Percentiles rank a stretch among this genome's conserved stretches.
phyloP scores from a whole-genome alignment of 2,329 filamentous ascomycete genomes.

The Xylariaceae sp. region DNA sequence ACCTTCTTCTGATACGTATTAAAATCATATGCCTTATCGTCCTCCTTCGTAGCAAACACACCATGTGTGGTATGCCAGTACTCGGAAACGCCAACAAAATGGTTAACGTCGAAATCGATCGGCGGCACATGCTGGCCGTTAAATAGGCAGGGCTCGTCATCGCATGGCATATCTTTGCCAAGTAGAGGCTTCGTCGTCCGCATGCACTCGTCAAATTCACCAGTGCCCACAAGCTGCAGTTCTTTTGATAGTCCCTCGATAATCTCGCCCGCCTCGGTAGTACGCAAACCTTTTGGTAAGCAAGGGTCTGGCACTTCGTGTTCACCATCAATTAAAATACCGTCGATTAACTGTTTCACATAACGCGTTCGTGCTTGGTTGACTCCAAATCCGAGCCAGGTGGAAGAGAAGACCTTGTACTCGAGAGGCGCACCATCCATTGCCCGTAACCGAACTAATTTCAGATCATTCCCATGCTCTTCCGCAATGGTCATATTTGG shows the following conservation, averaged over 20 bases:
- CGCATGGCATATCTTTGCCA: constrained; percentile 85
- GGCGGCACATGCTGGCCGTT: constrained; percentile 92
- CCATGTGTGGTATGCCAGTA: constrained; percentile 99
- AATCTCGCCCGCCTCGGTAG: constrained; percentile 71
- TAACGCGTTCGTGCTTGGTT: constrained; percentile 89
- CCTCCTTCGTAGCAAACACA: constrained; percentile 80
- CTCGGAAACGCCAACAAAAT: constrained; percentile 96
- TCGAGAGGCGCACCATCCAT: constrained; percentile 79
- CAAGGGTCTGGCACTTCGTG: constrained; percentile 88
- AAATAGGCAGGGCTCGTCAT: constrained; percentile 83
- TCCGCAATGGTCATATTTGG: constrained; percentile 89
- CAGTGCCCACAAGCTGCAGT: constrained; percentile 76
- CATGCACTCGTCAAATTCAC: constrained; percentile 85
- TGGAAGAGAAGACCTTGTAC: constrained; percentile 91
- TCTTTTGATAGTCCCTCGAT: constrained; percentile 49
- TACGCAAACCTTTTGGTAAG: constrained; percentile 77
- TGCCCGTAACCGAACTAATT: constrained; percentile 81
- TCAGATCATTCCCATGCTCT: constrained; percentile 89
- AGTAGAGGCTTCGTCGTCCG: constrained; percentile 82
- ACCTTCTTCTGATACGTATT: constrained; percentile 87
- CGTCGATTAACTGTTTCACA: constrained; percentile 74
- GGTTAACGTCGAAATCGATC: constrained; percentile 96
- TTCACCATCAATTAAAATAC: constrained; percentile 62
- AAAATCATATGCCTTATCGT: constrained; percentile 82
- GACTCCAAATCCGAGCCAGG: constrained; percentile 97